Conservation (phyloP, 2,329 filamentous ascomycete species). For the Juglanconis juglandina region DNA sequence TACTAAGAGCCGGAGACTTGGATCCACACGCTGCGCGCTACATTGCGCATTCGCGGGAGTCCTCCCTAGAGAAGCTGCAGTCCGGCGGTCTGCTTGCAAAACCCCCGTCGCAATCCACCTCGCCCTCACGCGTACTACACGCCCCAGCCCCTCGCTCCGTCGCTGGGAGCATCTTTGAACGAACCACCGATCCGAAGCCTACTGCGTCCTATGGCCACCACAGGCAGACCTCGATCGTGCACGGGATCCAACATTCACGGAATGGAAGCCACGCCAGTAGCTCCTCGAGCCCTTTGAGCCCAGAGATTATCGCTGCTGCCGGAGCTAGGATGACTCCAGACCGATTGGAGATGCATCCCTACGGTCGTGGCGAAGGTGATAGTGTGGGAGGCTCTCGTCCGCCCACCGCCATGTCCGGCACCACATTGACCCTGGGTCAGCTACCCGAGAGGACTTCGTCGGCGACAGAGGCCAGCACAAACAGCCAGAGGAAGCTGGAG, state of each 20-base stretch:
- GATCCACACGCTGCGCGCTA: conserved; percentile 37
- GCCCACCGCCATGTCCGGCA: conserved; percentile 46
- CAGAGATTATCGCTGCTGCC: conserved; percentile 74
- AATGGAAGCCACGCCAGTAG: conserved; percentile 84
- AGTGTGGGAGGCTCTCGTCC: conserved; percentile 37
- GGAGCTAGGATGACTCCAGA: conserved; percentile 54
- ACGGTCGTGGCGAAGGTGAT: conserved; percentile 45
- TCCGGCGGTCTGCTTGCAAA: conserved; percentile 30
- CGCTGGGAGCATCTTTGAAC: conserved; percentile 44
- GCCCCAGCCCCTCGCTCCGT: conserved; percentile 38
- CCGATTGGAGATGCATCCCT: conserved; percentile 47
- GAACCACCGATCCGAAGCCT: conserved; percentile 53
- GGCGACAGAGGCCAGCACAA: conserved; percentile 41
- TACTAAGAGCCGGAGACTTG: conserved; percentile 41
- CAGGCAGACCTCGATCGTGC: conserved; percentile 93
- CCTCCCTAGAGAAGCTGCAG: conserved; percentile 54
- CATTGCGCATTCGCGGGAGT: conserved; percentile 53
- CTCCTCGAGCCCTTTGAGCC: conserved; percentile 79
- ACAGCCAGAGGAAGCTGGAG: conserved; percentile 52
- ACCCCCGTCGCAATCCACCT: conserved; percentile 26
- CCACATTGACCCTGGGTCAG: conserved; percentile 21
- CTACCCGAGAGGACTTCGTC: conserved; percentile 46
- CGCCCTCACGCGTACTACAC: conserved; percentile 38
- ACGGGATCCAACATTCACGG: conserved; percentile 88
- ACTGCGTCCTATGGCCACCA: conserved; percentile 72